Conservation (phyloP, 2,329 filamentous ascomycete genomes). For the Neospermospora avenae region DNA sequence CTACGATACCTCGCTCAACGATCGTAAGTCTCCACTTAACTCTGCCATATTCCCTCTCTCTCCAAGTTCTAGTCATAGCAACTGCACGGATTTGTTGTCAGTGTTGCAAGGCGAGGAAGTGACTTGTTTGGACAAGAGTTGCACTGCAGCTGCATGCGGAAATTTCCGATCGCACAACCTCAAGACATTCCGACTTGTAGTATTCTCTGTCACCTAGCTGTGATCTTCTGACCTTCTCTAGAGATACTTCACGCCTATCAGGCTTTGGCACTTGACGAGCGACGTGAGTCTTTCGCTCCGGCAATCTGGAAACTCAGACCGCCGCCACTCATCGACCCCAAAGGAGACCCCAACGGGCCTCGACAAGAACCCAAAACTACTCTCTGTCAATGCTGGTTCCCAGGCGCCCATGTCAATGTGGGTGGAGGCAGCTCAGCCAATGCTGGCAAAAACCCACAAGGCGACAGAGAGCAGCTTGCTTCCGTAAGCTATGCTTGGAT, state of each 20-base stretch:
- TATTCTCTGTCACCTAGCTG: neutral
- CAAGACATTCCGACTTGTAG: neutral
- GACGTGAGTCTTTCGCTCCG: slow-evolving; percentile 39
- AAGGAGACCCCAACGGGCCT: neutral
- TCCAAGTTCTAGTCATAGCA: neutral
- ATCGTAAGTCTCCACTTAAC: slow-evolving; percentile 18
- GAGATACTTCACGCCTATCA: slow-evolving; percentile 47
- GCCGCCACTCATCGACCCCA: slow-evolving; percentile 1
- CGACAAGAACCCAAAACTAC: slow-evolving; percentile 21
- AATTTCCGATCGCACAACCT: neutral
- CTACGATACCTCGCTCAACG: slow-evolving; percentile 34
- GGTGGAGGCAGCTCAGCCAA: slow-evolving; percentile 14
- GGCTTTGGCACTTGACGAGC: slow-evolving; percentile 47
- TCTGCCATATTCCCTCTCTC: neutral
- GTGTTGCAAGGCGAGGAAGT: neutral
- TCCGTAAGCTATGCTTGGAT: slow-evolving; percentile 28
- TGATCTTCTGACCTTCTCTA: slow-evolving; percentile 6
- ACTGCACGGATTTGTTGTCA: neutral
- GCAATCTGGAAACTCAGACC: slow-evolving; percentile 34
- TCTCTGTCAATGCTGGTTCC: slow-evolving; percentile 27
- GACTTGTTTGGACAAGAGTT: neutral
- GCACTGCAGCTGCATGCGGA: neutral
- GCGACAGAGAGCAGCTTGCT: slow-evolving; percentile 35
- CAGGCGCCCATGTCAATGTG: slow-evolving; percentile 23
- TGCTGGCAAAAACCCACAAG: slow-evolving; percentile 7